These are phyloP conservation scores for Buxus sempervirens DNA, from an alignment of 164 flowering plant species.

Conservation along the genomic window DNA sequence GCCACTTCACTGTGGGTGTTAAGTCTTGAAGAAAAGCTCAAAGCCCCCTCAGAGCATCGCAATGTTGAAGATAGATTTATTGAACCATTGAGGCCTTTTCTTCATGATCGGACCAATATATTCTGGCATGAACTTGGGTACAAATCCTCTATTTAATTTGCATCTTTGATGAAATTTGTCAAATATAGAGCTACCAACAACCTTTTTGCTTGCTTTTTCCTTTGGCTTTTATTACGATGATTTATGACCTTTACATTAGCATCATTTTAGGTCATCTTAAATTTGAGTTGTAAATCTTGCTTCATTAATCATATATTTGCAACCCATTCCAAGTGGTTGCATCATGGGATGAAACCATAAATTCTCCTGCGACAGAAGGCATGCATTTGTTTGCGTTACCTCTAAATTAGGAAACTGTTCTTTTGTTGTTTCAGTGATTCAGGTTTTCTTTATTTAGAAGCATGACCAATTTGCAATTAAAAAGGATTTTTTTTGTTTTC, in stretches of 20 bases:
- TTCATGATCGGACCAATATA: slow-evolving; percentile 37
- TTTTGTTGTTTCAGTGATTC: not conserved
- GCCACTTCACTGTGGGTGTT: slow-evolving; percentile 48
- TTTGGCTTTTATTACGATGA: not conserved
- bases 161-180: not conserved
- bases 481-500: slow-evolving; percentile 10
- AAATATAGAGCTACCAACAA: not conserved
- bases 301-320: not conserved
- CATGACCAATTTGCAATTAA: not conserved
- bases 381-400: not conserved
- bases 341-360: not conserved
- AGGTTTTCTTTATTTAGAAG: not conserved
- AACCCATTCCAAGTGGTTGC: not conserved
- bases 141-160: not conserved
- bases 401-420: not conserved
- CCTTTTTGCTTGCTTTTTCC: not conserved
- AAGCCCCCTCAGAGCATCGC: slow-evolving; percentile 9
- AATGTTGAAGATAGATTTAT: slow-evolving; percentile 24
- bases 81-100: slow-evolving; percentile 49
- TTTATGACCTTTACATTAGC: not conserved
- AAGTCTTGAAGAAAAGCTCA: slow-evolving; percentile 27
- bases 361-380: not conserved
- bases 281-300: not conserved
- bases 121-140: slow-evolving; percentile 92
- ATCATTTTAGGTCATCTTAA: not conserved